Evolutionary conservation across 805 yeast genomes (phyloP), one percentile per base, ranked within the genome.

Genomic region (Saccharomycopsis fermentans): DNA sequence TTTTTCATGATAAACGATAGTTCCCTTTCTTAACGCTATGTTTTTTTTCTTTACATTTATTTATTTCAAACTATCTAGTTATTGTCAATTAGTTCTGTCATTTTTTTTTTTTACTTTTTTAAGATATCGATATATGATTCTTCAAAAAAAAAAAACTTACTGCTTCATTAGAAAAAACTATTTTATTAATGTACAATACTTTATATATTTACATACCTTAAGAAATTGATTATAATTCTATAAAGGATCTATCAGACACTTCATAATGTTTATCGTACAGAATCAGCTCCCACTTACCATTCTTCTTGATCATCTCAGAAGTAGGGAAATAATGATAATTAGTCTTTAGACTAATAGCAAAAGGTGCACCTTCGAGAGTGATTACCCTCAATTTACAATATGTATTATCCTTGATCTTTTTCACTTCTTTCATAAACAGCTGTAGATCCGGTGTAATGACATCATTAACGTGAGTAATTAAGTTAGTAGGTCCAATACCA

Each of bases 281-380:
- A 21, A 32, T 56, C 37, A 36, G 47, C 11, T 56, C 51, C 58
- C 58, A 56, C n/a, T 71, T 72, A 2, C 60, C 59, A 29, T 66
- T 58, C 59, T 70, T 70, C 55, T 67, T 70, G 57, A 80, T 63
- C 50, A 43, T 43, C 63, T 78, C 81, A 12, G 73, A 64, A 2
- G 83, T 80, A n/a, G 82, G 81, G 43, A 57, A 57, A 47, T 57
- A 57, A 47, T 57, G 56, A 21, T 53, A 53, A 47, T 54, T 53
- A 19, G 54, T 47, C 26, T 57, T 57, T 35, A 57, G 48, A 40
- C 55, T 43, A 24, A 54, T 54, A 1, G 97, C 97, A 65, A 84
- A 81, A 21, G 96, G 96, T 26, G 89, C 83, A 62, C 86, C 86
- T 65, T 91, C 97, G 70, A 86, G 90, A 0, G 95, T 82, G 52